Base-by-base conservation (phyloP, 768 basidiomycete genomes). In the Chlorophyllum brunneum region DNA sequence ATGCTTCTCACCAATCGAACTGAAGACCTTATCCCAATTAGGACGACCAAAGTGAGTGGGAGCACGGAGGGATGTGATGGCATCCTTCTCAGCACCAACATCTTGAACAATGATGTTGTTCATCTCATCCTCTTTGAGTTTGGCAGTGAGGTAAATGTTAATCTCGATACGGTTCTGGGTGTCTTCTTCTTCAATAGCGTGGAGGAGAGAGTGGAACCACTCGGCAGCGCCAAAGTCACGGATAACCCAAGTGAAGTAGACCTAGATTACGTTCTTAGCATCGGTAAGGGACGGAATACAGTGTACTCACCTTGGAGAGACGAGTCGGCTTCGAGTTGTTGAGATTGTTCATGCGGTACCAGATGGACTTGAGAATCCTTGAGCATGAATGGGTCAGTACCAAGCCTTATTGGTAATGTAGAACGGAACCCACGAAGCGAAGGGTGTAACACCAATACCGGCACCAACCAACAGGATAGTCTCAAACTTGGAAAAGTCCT, bases 361-460 rank as follows among this genome's bases (percentile, higher is more conserved):
- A 95, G 61, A 95, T 91, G 11, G 88, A 86, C 68, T 95, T 92
- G 49, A 92, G 70, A 59, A 91, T 92, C 45, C 87, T 88, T 16
- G n/a, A 54, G 26, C 15, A 51, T 11, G 15, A 36, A 11, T 20
- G 22, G 24, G 23, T 56, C 24, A 56, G 29, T 30, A 5, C 30
- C 29, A 30, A 10, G 18, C 37, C 41, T 48, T 22, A 13, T 29
- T n/a, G n/a, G n/a, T 9, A 40, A 9, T 9, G 41, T 22, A 26
- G 18, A 4, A 26, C 9, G 54, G 65, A 54, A 69, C 91, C 76
- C 63, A 95, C 86, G 89, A 92, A 48, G 95, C 93, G 61, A 98
- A 97, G 2, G 95, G 95, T 0, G 95, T 97, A 30, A 97, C 93
- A 59, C 95, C 95, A 56, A 98, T 98, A 68, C 95, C 95, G 51